phyloP scores from a whole-genome alignment of 495 filamentous ascomycete genomes.

The Neurospora hispaniola region DNA sequence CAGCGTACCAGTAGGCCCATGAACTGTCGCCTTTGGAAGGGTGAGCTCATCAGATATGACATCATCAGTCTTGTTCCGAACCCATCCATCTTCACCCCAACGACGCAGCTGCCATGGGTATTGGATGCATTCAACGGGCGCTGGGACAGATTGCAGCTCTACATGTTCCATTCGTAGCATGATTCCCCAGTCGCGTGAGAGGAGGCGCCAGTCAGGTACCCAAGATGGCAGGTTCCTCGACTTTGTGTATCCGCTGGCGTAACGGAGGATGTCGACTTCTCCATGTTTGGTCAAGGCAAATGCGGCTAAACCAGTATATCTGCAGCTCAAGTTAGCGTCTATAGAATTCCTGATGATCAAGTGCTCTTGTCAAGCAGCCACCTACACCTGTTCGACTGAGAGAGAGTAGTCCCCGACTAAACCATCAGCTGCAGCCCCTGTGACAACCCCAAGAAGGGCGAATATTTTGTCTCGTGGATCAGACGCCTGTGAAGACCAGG shows the following conservation, averaged over 20 bases:
- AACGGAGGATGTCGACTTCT: constrained; percentile 6
- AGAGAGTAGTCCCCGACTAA: constrained; percentile 14
- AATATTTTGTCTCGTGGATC: constrained; percentile 24
- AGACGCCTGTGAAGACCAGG: constrained; percentile 11
- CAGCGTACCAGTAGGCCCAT: constrained; percentile 7
- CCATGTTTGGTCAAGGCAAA: constrained; percentile 7
- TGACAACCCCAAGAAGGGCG: constrained; percentile 15
- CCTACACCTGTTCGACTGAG: constrained; percentile 9
- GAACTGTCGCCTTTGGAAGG: neutral
- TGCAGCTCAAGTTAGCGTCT: neutral
- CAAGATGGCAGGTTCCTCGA: constrained; percentile 12
- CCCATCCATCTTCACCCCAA: neutral
- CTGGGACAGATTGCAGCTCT: neutral
- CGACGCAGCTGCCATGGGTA: neutral
- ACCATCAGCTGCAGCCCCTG: constrained; percentile 9
- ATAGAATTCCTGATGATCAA: neutral
- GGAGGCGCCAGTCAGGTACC: constrained; percentile 13
- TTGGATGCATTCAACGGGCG: neutral
- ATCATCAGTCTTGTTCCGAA: neutral
- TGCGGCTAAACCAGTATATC: constrained; percentile 11
- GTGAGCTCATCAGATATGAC: neutral
- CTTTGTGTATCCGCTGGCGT: constrained; percentile 8
- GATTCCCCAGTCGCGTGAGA: constrained; percentile 9
- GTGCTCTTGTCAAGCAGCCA: neutral
- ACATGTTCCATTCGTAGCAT: constrained; percentile 4